Percentiles rank a stretch among this genome's conserved stretches.
Conservation (phyloP, 139 green algal species). For the Chlorella sorokiniana region DNA sequence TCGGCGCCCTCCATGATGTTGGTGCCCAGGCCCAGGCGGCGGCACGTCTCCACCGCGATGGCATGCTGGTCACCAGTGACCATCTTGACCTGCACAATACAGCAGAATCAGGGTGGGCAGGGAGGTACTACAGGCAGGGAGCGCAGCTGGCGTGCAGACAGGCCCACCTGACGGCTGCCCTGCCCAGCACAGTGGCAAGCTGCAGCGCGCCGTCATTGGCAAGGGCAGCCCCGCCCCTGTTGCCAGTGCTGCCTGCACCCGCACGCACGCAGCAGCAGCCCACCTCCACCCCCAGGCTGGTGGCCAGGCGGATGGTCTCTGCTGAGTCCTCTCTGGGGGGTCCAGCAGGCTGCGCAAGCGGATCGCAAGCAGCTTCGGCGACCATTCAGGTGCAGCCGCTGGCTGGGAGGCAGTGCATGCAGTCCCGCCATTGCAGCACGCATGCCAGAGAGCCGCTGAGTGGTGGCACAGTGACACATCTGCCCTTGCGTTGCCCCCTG, state of each 20-base stretch:
- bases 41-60: constrained; percentile 77
- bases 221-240: too few species aligned
- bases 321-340: constrained; percentile 76
- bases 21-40: constrained; percentile 71
- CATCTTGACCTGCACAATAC: constrained; percentile 77
- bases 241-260: too few species aligned
- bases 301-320: constrained; percentile 67
- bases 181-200: too few species aligned
- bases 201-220: too few species aligned
- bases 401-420: not conserved
- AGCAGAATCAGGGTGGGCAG: not conserved
- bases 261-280: too few species aligned
- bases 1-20: constrained; percentile 55
- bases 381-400: not conserved
- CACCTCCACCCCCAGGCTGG: constrained; percentile 52
- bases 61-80: constrained; percentile 80
- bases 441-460: too few species aligned
- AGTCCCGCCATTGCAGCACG: too few species aligned
- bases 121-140: too few species aligned
- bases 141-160: too few species aligned
- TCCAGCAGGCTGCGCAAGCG: constrained; percentile 59
- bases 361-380: too few species aligned
- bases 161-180: too few species aligned
- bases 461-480: not conserved
- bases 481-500: too few species aligned